Conservation (phyloP, 1,284 basidiomycete genomes). For the Pseudozyma thailandica region DNA sequence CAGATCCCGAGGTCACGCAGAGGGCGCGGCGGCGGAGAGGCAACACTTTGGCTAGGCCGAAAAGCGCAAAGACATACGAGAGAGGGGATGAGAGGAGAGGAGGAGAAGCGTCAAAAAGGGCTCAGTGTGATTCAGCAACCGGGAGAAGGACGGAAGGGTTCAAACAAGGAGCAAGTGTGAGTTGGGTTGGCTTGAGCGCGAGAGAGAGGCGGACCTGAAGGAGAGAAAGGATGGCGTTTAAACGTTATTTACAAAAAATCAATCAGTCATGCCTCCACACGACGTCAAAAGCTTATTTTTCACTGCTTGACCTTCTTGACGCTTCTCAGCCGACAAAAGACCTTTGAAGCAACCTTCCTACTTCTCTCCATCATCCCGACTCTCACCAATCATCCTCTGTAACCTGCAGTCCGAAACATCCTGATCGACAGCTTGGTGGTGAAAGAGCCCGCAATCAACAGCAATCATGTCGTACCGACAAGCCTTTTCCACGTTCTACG, state of each 20-base stretch:
- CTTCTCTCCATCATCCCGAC: neutral
- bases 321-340: too few relatives aligned
- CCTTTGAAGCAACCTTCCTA: too few relatives aligned
- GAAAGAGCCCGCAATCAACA: neutral
- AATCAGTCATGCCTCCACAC: slow-evolving; percentile 43
- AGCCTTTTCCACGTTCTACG: slow-evolving; percentile 59
- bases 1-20: slow-evolving; percentile 3
- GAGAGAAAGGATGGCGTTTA: slow-evolving; percentile 6
- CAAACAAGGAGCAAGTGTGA: neutral
- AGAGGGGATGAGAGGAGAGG: neutral
- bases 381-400: neutral
- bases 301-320: too few relatives aligned
- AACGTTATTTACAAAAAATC: slow-evolving; percentile 16
- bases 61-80: neutral
- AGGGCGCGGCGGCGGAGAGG: neutral
- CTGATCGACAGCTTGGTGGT: too few relatives aligned
- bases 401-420: too few relatives aligned
- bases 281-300: slow-evolving; percentile 3
- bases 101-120: neutral
- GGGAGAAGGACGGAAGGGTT: neutral
- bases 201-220: neutral
- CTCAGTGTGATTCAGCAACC: slow-evolving; percentile 9
- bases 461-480: slow-evolving; percentile 41
- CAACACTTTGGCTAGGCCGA: slow-evolving; percentile 1
- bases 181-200: neutral